Evolutionary conservation across 2,329 filamentous ascomycete genomes (phyloP).

Genomic region (Cladosporium sp.): DNA sequence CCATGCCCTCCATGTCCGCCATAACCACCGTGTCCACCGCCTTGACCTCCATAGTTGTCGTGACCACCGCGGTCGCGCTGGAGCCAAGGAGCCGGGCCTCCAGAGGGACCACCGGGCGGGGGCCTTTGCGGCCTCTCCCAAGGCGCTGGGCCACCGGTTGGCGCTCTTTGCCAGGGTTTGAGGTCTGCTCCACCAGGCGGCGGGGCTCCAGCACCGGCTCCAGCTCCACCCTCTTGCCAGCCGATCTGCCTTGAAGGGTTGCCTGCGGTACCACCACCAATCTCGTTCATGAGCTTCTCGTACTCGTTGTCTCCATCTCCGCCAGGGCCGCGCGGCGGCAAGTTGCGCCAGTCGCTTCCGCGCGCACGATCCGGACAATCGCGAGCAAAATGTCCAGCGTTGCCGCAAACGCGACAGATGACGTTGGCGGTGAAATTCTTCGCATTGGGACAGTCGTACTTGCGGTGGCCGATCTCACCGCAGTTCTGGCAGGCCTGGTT

Average conservation of each 20-base stretch:
- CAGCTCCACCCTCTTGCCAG: conserved; percentile 65
- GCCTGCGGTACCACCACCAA: conserved; percentile 65
- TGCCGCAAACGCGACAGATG: conserved; percentile 96
- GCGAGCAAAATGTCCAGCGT: conserved; percentile 95
- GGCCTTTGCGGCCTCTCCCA: conserved; percentile 26
- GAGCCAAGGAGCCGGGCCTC: conserved; percentile 34
- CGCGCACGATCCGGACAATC: conserved; percentile 94
- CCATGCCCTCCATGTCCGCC: no score
- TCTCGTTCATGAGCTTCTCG: conserved; percentile 98
- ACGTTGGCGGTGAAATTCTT: conserved; percentile 99
- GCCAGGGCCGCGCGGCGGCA: conserved; percentile 49
- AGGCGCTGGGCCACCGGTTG: conserved; percentile 31
- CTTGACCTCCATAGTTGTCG: conserved; percentile 4
- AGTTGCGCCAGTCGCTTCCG: conserved; percentile 88
- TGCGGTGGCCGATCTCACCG: conserved; percentile 96
- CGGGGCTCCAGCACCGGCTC: conserved; percentile 47
- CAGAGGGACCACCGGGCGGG: conserved; percentile 16
- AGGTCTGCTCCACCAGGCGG: conserved; percentile 59
- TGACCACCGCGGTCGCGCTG: conserved; percentile 17
- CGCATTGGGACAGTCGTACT: conserved; percentile 96
- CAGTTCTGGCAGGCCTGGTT: conserved; percentile 99
- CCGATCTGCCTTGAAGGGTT: conserved; percentile 75
- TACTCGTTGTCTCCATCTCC: conserved; percentile 84
- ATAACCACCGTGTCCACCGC: conserved; percentile 18
- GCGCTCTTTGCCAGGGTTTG: conserved; percentile 27